A percentile compares a stretch with the other conserved stretches of the same genome.
phyloP scores from a whole-genome alignment of 2,329 filamentous ascomycete genomes.

The Elsinoe arachidis region DNA sequence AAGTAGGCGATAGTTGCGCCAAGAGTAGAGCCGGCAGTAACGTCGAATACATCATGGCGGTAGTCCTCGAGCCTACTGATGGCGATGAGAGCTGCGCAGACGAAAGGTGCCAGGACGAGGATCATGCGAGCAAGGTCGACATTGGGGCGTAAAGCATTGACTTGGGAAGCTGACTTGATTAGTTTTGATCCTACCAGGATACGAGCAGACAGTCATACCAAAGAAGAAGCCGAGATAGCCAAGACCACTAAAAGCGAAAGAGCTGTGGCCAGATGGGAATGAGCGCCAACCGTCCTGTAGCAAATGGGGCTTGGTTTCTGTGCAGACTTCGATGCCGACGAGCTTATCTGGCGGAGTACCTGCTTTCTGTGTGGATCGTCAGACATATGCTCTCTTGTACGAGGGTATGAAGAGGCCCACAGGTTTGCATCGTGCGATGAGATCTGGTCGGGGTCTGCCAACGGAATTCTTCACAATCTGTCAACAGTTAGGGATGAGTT shows the following conservation, averaged over 20 bases:
- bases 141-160: constrained; percentile 50
- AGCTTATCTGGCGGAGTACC: constrained; percentile 48
- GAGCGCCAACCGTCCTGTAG: constrained; percentile 78
- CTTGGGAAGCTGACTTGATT: constrained; percentile 45
- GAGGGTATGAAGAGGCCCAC: constrained; percentile 23
- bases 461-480: constrained; percentile 76
- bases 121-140: constrained; percentile 49
- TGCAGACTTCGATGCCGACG: constrained; percentile 62
- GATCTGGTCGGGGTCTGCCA: constrained; percentile 73
- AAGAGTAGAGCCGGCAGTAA: constrained; percentile 46
- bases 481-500: not conserved
- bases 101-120: constrained; percentile 46
- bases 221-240: constrained; percentile 54
- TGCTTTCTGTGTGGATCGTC: constrained; percentile 22
- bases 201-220: not conserved
- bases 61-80: constrained; percentile 56
- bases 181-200: constrained; percentile 40
- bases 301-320: constrained; percentile 56
- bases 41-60: constrained; percentile 56
- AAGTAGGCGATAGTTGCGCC: constrained; percentile 49
- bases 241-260: constrained; percentile 69
- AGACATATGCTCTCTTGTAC: not conserved
- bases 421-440: constrained; percentile 81
- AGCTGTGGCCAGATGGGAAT: constrained; percentile 73
- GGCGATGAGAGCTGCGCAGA: constrained; percentile 52